These are phyloP conservation scores for Hyparrhenia diplandra DNA, from an alignment of 176 grass and related monocot species.

Conservation along the genomic window DNA sequence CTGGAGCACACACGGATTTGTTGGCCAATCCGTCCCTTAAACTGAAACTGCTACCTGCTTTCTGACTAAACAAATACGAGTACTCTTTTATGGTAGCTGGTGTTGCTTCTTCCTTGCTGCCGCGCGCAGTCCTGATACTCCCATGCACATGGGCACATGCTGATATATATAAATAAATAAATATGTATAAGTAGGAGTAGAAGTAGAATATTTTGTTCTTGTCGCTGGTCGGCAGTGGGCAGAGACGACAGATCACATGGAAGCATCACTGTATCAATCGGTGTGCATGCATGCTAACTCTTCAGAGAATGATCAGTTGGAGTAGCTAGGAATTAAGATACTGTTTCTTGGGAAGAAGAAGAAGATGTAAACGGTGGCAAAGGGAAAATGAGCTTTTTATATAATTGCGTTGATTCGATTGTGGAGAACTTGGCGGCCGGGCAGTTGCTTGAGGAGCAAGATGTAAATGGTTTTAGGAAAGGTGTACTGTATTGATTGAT, in stretches of 20 bases:
- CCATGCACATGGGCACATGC: neutral
- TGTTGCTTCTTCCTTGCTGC: neutral
- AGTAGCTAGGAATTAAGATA: neutral
- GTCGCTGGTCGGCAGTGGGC: neutral
- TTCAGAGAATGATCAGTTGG: too few relatives aligned
- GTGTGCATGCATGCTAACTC: neutral
- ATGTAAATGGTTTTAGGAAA: neutral
- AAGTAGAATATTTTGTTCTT: neutral
- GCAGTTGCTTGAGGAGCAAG: neutral
- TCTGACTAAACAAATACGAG: neutral
- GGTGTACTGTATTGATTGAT: neutral
- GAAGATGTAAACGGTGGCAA: neutral
- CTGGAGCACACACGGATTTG: constrained; percentile 30
- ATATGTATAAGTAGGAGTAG: too few relatives aligned
- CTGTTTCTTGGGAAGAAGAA: neutral
- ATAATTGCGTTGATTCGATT: too few relatives aligned
- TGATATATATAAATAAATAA: neutral
- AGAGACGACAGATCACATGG: neutral
- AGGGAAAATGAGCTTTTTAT: neutral
- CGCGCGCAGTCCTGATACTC: neutral
- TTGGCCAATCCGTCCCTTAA: neutral
- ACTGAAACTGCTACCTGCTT: neutral
- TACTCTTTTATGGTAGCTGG: neutral
- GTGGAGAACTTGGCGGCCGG: too few relatives aligned
- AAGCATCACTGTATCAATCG: neutral